Evolutionary conservation across 129 eudicot genomes (phyloP).

Genomic region (Flaveria robusta): DNA sequence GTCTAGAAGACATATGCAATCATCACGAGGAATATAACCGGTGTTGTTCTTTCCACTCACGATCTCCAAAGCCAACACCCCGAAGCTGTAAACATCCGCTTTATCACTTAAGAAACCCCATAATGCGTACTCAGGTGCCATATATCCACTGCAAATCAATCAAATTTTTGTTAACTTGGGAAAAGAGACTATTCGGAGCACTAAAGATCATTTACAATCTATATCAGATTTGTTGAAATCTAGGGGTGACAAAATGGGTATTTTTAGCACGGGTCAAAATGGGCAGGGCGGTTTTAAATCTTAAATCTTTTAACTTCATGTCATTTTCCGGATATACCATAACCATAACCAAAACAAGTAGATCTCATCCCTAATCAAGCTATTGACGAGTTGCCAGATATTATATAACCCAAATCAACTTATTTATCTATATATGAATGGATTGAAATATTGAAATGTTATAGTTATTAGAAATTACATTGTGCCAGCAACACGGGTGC

Average conservation of each 20-base stretch:
- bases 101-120: conserved; percentile 75
- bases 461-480: conserved; percentile 47
- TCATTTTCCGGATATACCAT: no score
- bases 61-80: conserved; percentile 67
- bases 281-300: not conserved
- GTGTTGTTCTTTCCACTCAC: conserved; percentile 83
- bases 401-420: conserved; percentile 10
- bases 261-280: not conserved
- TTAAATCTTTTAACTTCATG: not conserved
- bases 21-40: conserved; percentile 58
- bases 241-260: not conserved
- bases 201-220: not conserved
- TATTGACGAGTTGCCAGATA: no score
- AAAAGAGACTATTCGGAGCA: conserved; percentile 4
- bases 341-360: no score
- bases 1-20: conserved; percentile 62
- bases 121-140: conserved; percentile 83
- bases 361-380: no score
- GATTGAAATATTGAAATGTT: not conserved
- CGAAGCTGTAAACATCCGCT: conserved; percentile 79
- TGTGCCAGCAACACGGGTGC: conserved; percentile 80
- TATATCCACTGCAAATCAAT: conserved; percentile 63
- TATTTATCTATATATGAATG: not conserved
- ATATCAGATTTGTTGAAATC: not conserved
- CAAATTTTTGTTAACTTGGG: not conserved